Percentiles rank a stretch among this genome's conserved stretches.
Conservation (phyloP, 75 land plant species). For the Pinus taeda region DNA sequence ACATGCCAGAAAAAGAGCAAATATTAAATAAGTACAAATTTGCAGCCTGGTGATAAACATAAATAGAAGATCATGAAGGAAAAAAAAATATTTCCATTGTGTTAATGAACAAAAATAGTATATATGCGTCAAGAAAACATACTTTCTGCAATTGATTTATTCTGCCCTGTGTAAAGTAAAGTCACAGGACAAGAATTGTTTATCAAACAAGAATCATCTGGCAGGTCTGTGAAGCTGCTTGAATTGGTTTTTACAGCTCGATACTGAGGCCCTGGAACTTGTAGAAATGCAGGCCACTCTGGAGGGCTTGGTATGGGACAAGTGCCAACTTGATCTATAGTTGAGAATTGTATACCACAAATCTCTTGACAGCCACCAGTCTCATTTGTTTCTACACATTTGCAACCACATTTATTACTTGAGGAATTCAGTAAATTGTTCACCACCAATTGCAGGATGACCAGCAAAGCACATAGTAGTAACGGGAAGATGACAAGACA, state of each 20-base stretch:
- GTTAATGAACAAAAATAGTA: background rate
- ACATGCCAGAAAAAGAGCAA: background rate
- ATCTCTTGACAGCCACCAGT: slow-evolving; percentile 29
- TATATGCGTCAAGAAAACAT: slow-evolving; percentile 10
- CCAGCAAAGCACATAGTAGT: slow-evolving; percentile 60
- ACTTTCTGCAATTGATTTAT: slow-evolving; percentile 70
- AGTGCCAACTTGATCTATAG: slow-evolving; percentile 36
- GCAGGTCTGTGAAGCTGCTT: slow-evolving; percentile 37
- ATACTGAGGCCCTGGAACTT: slow-evolving; percentile 56
- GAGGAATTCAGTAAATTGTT: slow-evolving; percentile 45
- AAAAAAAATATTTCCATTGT: background rate
- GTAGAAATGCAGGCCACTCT: slow-evolving; percentile 77
- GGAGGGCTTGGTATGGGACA: slow-evolving; percentile 75
- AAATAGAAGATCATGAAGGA: background rate
- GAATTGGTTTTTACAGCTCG: slow-evolving; percentile 48
- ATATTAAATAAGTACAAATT: background rate
- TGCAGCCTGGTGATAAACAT: background rate
- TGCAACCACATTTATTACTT: slow-evolving; percentile 66
- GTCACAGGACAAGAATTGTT: slow-evolving; percentile 59
- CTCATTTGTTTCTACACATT: slow-evolving; percentile 37
- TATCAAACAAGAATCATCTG: slow-evolving; percentile 47
- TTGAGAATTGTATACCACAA: slow-evolving; percentile 77
- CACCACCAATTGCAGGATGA: slow-evolving; percentile 46
- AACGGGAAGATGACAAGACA: slow-evolving; percentile 62
- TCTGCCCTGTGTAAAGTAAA: slow-evolving; percentile 65